Evolutionary conservation across 202 grass and related monocot species (phyloP).

Genomic region (Digitaria exilis): DNA sequence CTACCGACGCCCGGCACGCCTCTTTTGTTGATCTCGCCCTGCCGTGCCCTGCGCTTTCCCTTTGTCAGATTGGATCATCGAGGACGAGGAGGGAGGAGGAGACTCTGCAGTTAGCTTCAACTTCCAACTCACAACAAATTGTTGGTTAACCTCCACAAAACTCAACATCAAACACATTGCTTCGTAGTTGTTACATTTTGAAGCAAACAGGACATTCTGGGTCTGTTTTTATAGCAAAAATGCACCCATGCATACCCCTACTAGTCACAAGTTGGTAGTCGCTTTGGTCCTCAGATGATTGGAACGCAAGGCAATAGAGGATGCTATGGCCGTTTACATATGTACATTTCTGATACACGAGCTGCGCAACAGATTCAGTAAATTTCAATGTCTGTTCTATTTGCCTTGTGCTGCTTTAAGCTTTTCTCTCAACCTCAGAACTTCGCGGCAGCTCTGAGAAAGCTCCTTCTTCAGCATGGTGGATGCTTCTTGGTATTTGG

Average conservation of each 20-base stretch:
- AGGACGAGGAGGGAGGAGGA: not conserved
- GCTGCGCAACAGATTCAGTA: not conserved
- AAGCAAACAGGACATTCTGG: not conserved
- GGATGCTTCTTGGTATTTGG: constrained; percentile 62
- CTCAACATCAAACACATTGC: not conserved
- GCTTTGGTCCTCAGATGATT: not conserved
- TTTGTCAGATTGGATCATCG: not conserved
- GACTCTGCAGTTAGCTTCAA: not conserved
- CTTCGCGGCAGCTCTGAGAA: constrained; percentile 48
- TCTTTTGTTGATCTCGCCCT: not conserved
- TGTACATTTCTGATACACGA: not conserved
- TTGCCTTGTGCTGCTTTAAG: constrained; percentile 33
- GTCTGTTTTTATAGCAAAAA: not conserved
- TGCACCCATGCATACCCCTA: not conserved
- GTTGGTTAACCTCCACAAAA: not conserved
- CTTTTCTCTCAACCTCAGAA: constrained; percentile 70
- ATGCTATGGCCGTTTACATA: not conserved
- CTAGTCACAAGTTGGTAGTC: not conserved
- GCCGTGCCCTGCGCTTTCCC: not conserved
- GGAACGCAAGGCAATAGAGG: not conserved
- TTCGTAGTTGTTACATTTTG: not conserved
- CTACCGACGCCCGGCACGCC: constrained; percentile 1
- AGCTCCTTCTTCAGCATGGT: constrained; percentile 67
- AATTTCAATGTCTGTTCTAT: constrained; percentile 17
- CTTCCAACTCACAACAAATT: not conserved